Evolutionary conservation across 257 asterid genomes (phyloP).

Genomic region (Salvia rosmarinus): DNA sequence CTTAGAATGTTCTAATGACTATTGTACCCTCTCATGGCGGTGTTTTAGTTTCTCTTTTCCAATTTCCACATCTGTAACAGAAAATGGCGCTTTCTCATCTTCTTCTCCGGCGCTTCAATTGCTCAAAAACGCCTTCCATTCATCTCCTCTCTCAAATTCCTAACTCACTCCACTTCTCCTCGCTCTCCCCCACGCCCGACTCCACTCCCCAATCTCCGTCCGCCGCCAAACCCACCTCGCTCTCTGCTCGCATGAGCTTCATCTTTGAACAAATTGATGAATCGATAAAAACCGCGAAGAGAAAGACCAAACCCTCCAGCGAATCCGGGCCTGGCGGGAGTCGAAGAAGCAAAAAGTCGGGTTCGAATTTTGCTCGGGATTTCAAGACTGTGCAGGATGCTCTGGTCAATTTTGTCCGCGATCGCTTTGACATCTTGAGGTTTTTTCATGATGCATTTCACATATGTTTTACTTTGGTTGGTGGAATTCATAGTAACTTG

Average conservation of each 20-base stretch:
- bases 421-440: slow-evolving; percentile 92
- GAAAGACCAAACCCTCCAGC: slow-evolving; percentile 79
- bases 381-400: slow-evolving; percentile 82
- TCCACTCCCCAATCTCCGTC: slow-evolving; percentile 38
- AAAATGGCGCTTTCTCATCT: slow-evolving; percentile 48
- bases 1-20: too few species aligned
- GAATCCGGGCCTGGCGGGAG: slow-evolving; percentile 94
- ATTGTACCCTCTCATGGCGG: slow-evolving; percentile 35
- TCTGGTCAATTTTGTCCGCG: slow-evolving; percentile 73
- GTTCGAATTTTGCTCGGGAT: slow-evolving; percentile 61
- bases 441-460: slow-evolving; percentile 28
- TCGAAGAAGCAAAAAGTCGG: slow-evolving; percentile 54
- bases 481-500: slow-evolving; percentile 12
- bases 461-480: slow-evolving; percentile 21
- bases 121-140: slow-evolving; percentile 32
- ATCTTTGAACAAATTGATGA: slow-evolving; percentile 90
- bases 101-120: slow-evolving; percentile 49
- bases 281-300: slow-evolving; percentile 67
- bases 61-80: background rate
- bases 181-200: slow-evolving; percentile 44
- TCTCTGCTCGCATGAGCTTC: slow-evolving; percentile 89
- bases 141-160: slow-evolving; percentile 36
- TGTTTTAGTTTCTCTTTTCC: slow-evolving; percentile 42
- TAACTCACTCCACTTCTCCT: slow-evolving; percentile 35
- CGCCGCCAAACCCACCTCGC: slow-evolving; percentile 60